Evolutionary conservation across 2,329 filamentous ascomycete genomes (phyloP).

Genomic region (Colletotrichum echinochloae): DNA sequence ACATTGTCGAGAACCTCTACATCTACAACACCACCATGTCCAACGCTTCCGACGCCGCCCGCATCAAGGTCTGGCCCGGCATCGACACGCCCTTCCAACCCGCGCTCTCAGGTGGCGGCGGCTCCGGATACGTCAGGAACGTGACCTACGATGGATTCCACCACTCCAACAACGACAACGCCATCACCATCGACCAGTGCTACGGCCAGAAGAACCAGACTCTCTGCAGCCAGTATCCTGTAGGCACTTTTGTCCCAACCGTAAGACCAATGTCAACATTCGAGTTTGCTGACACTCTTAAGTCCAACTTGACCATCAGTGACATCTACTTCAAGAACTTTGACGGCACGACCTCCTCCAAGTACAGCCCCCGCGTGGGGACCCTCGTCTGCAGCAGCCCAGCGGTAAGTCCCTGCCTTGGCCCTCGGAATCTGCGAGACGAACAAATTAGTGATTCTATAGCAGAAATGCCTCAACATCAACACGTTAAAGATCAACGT

Average conservation of each 20-base stretch:
- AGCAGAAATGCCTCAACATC: constrained; percentile 39
- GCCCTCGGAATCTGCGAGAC: too few species aligned
- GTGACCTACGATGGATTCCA: constrained; percentile 74
- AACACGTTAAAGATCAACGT: constrained; percentile 35
- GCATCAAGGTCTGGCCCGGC: constrained; percentile 81
- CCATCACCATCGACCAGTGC: constrained; percentile 47
- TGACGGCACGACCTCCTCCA: constrained; percentile 36
- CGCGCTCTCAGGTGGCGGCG: constrained; percentile 69
- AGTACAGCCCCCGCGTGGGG: constrained; percentile 38
- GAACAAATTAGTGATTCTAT: not conserved
- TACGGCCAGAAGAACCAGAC: constrained; percentile 40
- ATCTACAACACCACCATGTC: constrained; percentile 71
- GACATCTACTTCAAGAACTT: constrained; percentile 42
- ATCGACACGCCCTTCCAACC: constrained; percentile 59
- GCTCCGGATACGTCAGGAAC: constrained; percentile 69
- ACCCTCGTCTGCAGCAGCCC: constrained; percentile 39
- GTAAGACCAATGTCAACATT: not conserved
- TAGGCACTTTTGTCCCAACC: not conserved
- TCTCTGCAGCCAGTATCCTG: constrained; percentile 39
- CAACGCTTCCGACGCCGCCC: constrained; percentile 73
- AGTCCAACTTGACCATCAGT: constrained; percentile 39
- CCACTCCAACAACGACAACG: constrained; percentile 69
- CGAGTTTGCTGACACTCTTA: not conserved
- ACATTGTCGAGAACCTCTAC: constrained; percentile 77
- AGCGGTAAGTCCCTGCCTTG: constrained; percentile 7